Percentiles rank a stretch among this genome's conserved stretches.
phyloP scores from a whole-genome alignment of 179 eudicot species.

The Corrigiola litoralis region DNA sequence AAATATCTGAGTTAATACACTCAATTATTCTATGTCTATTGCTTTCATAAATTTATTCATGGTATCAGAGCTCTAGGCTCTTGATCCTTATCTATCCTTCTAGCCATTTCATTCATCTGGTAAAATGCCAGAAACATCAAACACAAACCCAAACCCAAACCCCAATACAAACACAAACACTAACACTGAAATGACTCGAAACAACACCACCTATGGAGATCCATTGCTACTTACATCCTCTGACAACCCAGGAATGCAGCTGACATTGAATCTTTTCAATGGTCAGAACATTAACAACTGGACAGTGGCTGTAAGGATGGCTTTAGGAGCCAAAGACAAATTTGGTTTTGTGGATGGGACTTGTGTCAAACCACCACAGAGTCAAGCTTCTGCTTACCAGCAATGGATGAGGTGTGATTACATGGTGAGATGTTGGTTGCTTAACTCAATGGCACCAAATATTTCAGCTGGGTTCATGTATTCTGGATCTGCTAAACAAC shows the following conservation, averaged over 20 bases:
- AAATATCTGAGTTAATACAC: too few species aligned
- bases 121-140: not conserved
- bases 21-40: too few species aligned
- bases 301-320: slow-evolving; percentile 48
- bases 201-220: too few species aligned
- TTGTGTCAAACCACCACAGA: too few species aligned
- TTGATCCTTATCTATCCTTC: too few species aligned
- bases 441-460: not conserved
- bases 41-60: slow-evolving; percentile 11
- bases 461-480: not conserved
- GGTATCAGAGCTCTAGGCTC: not conserved
- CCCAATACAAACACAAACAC: too few species aligned
- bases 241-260: too few species aligned
- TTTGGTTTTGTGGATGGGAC: not conserved
- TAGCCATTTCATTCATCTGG: too few species aligned
- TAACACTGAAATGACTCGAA: too few species aligned
- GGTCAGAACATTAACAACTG: slow-evolving; percentile 46
- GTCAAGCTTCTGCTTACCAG: too few species aligned
- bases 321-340: slow-evolving; percentile 25
- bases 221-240: too few species aligned
- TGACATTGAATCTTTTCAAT: too few species aligned
- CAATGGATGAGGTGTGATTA: not conserved
- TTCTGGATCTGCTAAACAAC: not conserved
- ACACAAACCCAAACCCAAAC: not conserved
- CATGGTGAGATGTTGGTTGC: not conserved